Evolutionary conservation across 192 early-diverging fungal genomes (phyloP), one percentile per base, ranked within the genome.

Genomic region (Backusella parvicylindrica): DNA sequence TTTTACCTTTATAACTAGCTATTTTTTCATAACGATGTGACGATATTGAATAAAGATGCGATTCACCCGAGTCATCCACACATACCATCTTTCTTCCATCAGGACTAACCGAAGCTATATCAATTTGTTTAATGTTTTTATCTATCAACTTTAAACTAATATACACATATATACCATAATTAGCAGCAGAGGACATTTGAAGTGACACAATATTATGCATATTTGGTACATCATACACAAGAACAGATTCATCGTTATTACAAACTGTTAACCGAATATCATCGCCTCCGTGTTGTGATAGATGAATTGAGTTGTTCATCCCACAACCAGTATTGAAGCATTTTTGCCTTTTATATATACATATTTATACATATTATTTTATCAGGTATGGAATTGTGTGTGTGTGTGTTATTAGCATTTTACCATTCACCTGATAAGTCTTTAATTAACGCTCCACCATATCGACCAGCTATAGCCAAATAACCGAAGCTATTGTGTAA

Each of bases 231-330:
- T 60, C 53, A 60, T 60, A 60, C 21, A 60, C 53, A 2, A 60
- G 53, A 60, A 60, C 53, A 28, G 53, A 60, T 12, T 60, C 53
- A 60, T 60, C 53, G 28, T 60, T 60, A 60, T 60, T 60, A 60
- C 53, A 60, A 28, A 60, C 53, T 26, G 53, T 60, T 60, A 60
- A 12, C 9, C 53, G 53, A 2, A 60, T 60, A 60, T 60, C 53
- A 13, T 60, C 12, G 5, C 26, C 11, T 60, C 53, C 53, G 13
- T 60, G 53, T 28, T 60, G 53, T 60, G 53, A 60, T 28, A 60
- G 28, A 60, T 60, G 53, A 26, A 56, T 26, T 11, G 50, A 56
- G 50, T 56, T 56, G 9, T 56, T 56, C 50, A 56, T 56, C 11
- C 50, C 50, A 56, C 21, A 56, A 0, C 50, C 50, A 21, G 50